These are phyloP conservation scores for Persicaria maculosa DNA, from an alignment of 148 eudicot species.

Conservation along the genomic window DNA sequence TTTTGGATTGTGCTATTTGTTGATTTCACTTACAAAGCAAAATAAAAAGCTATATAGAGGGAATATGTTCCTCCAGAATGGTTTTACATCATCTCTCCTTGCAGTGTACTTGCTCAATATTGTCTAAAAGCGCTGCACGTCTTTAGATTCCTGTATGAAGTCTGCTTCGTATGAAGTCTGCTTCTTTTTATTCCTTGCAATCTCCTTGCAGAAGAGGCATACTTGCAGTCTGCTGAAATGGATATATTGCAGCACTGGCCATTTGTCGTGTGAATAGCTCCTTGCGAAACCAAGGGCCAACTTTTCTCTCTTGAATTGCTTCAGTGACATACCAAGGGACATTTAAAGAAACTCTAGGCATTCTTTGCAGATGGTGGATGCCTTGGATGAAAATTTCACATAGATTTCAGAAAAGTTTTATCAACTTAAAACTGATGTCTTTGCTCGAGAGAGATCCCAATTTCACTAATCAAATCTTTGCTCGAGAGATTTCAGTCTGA, in stretches of 20 bases:
- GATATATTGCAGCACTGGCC: neutral
- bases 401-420: neutral
- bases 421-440: neutral
- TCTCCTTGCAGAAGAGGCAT: neutral
- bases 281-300: slow-evolving; percentile 8
- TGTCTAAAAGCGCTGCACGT: neutral
- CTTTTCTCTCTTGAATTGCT: neutral
- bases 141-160: neutral
- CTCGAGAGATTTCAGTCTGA: neutral
- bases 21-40: slow-evolving; percentile 1
- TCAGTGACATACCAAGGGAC: neutral
- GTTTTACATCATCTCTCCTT: neutral
- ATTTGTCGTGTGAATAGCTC: neutral
- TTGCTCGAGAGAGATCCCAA: neutral
- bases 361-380: slow-evolving; percentile 3
- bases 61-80: slow-evolving; percentile 7
- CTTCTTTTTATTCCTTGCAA: neutral
- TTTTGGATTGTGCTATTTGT: neutral
- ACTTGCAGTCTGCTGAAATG: neutral
- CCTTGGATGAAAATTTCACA: neutral
- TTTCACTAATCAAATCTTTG: neutral
- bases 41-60: neutral
- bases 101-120: neutral
- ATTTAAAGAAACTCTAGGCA: slow-evolving; percentile 3
- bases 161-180: neutral